Conservation (phyloP, 2,329 filamentous ascomycete species). For the Fonsecaea multimorphosa region DNA sequence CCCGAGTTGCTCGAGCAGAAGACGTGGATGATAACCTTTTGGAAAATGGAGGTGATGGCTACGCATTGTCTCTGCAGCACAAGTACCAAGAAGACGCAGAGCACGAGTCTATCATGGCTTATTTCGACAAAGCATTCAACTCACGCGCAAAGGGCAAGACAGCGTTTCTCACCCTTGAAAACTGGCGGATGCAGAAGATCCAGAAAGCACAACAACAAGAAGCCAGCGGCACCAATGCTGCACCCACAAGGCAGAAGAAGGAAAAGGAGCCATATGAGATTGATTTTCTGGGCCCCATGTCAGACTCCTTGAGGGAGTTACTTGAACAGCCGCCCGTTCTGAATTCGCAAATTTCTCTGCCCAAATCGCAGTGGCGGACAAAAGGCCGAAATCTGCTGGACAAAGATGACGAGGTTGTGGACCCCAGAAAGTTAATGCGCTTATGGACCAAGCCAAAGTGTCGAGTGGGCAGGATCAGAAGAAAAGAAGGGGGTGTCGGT, state of each 20-base stretch:
- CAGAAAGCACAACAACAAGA: constrained; percentile 67
- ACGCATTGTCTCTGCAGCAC: constrained; percentile 78
- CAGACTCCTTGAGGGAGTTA: constrained; percentile 71
- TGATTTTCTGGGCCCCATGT: constrained; percentile 80
- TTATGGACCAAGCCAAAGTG: constrained; percentile 96
- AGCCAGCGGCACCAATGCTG: constrained; percentile 32
- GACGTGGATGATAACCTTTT: constrained; percentile 62
- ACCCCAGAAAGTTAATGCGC: constrained; percentile 84
- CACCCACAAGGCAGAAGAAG: constrained; percentile 70
- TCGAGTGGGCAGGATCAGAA: constrained; percentile 67
- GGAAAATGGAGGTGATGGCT: constrained; percentile 70
- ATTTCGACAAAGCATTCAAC: constrained; percentile 93
- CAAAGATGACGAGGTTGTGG: constrained; percentile 93
- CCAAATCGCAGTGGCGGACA: constrained; percentile 94
- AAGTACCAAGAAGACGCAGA: constrained; percentile 65
- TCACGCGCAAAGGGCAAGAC: constrained; percentile 57
- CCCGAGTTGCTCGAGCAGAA: constrained; percentile 70
- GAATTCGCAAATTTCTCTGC: constrained; percentile 80
- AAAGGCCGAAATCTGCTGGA: constrained; percentile 91
- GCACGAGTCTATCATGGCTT: constrained; percentile 95
- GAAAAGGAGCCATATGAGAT: constrained; percentile 98
- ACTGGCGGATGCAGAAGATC: constrained; percentile 95
- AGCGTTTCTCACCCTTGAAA: constrained; percentile 97
- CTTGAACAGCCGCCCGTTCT: constrained; percentile 82
- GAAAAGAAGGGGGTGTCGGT: constrained; percentile 54